Evolutionary conservation across 2,329 filamentous ascomycete genomes (phyloP).

Genomic region (Colletotrichum camelliae): DNA sequence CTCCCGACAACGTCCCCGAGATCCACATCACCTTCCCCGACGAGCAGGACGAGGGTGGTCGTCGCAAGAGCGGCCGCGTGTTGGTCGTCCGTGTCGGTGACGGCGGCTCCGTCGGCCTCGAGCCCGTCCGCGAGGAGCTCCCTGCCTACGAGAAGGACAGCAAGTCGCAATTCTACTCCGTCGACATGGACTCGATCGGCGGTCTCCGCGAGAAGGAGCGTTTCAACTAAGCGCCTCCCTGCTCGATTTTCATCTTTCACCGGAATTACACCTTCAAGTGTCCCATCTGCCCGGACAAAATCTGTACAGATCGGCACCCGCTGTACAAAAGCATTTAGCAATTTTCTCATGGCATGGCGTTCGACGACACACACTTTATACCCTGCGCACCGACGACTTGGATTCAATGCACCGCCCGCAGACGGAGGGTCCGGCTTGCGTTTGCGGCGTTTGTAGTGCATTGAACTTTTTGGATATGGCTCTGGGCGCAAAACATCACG

Average conservation of each 20-base stretch:
- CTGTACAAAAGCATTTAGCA: slow-evolving; percentile 18
- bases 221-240: slow-evolving; percentile 30
- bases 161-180: slow-evolving; percentile 83
- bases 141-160: slow-evolving; percentile 89
- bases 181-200: slow-evolving; percentile 94
- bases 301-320: slow-evolving; percentile 18
- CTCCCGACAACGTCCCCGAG: slow-evolving; percentile 85
- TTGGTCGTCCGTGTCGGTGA: slow-evolving; percentile 93
- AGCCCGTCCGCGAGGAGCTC: slow-evolving; percentile 81
- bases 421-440: background rate
- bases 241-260: background rate
- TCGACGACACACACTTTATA: slow-evolving; percentile 24
- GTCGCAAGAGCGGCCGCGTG: slow-evolving; percentile 82
- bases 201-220: slow-evolving; percentile 89
- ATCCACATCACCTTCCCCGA: slow-evolving; percentile 99
- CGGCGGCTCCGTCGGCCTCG: slow-evolving; percentile 81
- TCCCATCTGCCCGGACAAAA: slow-evolving; percentile 8
- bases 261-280: background rate
- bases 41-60: slow-evolving; percentile 87
- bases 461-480: slow-evolving; percentile 15
- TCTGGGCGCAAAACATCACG: slow-evolving; percentile 14
- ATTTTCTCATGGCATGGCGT: slow-evolving; percentile 23
- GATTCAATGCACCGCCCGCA: slow-evolving; percentile 9
- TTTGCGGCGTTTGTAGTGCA: slow-evolving; percentile 4
- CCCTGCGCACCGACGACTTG: slow-evolving; percentile 23